A percentile compares a stretch with the other conserved stretches of the same genome.
phyloP scores from a whole-genome alignment of 2,329 filamentous ascomycete genomes.

The Penicillium sclerotigenum region DNA sequence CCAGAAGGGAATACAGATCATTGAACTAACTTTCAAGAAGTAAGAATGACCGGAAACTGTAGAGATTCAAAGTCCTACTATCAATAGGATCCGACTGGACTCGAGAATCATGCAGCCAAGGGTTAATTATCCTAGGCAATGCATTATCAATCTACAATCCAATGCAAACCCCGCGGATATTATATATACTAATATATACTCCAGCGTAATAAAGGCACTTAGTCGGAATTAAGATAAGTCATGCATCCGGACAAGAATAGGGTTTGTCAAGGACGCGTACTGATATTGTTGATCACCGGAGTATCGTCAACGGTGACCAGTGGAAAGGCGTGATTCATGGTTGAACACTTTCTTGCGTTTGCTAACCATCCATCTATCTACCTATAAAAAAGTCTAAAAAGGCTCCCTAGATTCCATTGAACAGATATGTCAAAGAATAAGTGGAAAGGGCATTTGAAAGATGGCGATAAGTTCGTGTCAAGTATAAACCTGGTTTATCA shows the following conservation, averaged over 20 bases:
- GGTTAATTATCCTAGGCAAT: neutral
- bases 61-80: neutral
- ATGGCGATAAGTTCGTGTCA: neutral
- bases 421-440: neutral
- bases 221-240: neutral
- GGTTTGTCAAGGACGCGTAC: neutral
- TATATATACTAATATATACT: neutral
- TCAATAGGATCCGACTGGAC: neutral
- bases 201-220: no score
- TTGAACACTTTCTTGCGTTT: neutral
- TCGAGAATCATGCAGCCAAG: neutral
- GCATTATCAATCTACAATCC: neutral
- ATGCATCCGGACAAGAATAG: neutral
- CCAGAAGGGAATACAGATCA: neutral
- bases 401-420: neutral
- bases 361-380: no score
- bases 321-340: neutral
- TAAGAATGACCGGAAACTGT: neutral
- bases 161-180: neutral
- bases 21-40: neutral
- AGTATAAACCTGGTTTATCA: neutral
- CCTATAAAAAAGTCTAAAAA: neutral
- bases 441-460: neutral
- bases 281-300: neutral
- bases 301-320: neutral